These are phyloP conservation scores for Physaria fendleri DNA, from an alignment of 345 rosid genomes.

Conservation along the genomic window DNA sequence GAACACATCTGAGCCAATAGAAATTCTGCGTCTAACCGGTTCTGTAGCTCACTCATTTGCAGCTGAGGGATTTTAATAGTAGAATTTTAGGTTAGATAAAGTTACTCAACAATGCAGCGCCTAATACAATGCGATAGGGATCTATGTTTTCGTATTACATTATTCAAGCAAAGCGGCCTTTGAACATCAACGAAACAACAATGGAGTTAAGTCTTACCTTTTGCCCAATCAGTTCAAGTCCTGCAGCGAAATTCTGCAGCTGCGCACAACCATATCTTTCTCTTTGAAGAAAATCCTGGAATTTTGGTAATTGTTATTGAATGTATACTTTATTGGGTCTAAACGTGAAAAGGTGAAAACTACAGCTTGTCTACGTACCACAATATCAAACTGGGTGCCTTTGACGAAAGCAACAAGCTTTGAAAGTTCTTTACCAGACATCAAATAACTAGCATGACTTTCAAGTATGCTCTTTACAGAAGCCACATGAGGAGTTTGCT, in stretches of 20 bases:
- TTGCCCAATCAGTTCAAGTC: constrained; percentile 80
- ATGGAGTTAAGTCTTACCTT: constrained; percentile 40
- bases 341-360: background rate
- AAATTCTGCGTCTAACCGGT: constrained; percentile 91
- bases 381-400: constrained; percentile 98
- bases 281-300: constrained; percentile 91
- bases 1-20: constrained; percentile 98
- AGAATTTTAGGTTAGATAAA: background rate
- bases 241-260: constrained; percentile 85
- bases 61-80: constrained; percentile 44
- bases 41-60: constrained; percentile 90
- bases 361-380: constrained; percentile 46
- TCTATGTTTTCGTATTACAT: background rate
- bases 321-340: constrained; percentile 7
- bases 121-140: background rate
- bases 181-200: background rate
- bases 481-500: constrained; percentile 83
- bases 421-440: constrained; percentile 96
- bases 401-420: constrained; percentile 98
- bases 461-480: constrained; percentile 87
- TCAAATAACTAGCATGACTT: constrained; percentile 92
- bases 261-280: constrained; percentile 84
- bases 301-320: constrained; percentile 2
- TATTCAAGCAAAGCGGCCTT: background rate
- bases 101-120: background rate